Conservation (phyloP, 768 basidiomycete genomes). For the Mycena amicta region DNA sequence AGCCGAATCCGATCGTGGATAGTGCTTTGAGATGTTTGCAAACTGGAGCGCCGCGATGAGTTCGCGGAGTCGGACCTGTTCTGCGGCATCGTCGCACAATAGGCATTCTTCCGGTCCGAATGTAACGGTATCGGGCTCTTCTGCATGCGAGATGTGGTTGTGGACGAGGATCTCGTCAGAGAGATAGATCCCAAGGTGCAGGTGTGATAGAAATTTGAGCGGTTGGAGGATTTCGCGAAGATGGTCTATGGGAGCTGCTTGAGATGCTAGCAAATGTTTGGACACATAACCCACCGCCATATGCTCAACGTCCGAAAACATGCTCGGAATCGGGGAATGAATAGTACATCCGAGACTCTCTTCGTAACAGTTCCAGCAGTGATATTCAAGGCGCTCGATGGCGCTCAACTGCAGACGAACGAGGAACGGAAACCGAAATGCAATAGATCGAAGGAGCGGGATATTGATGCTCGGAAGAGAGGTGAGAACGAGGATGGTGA, state of each 20-base stretch:
- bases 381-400: constrained; percentile 56
- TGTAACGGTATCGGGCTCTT: constrained; percentile 26
- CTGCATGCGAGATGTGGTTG: constrained; percentile 46
- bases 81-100: constrained; percentile 31
- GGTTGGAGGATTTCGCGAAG: constrained; percentile 48
- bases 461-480: constrained; percentile 60
- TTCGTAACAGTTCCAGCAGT: constrained; percentile 66
- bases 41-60: constrained; percentile 49
- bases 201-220: constrained; percentile 47
- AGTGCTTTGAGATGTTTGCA: constrained; percentile 47
- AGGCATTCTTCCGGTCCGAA: constrained; percentile 40
- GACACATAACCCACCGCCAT: constrained; percentile 52
- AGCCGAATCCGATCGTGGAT: constrained; percentile 53
- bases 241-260: constrained; percentile 34
- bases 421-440: constrained; percentile 48
- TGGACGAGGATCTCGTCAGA: constrained; percentile 55
- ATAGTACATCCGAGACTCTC: constrained; percentile 54
- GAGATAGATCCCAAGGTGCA: constrained; percentile 66
- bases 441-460: constrained; percentile 48
- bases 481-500: constrained; percentile 54
- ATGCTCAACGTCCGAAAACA: constrained; percentile 41
- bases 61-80: constrained; percentile 44
- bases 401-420: constrained; percentile 56
- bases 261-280: not conserved
- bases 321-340: constrained; percentile 66